Base-by-base conservation (phyloP, 805 yeast genomes). In the Wickerhamomyces chambardii region DNA sequence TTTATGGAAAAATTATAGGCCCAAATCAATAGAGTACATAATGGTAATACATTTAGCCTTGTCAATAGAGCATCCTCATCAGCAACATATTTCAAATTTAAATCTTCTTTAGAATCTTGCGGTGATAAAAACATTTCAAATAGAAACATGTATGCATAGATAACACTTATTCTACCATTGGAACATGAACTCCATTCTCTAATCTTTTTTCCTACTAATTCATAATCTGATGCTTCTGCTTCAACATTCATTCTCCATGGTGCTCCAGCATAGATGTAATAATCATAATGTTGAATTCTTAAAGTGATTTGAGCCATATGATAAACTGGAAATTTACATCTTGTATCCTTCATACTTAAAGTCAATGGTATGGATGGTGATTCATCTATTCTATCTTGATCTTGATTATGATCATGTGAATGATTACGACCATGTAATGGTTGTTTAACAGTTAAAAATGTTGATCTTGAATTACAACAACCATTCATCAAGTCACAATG, bases 191-290 rank as follows among this genome's bases (percentile, higher is more conserved):
- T 62, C 77, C 84, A 74, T 33, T 64, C 71, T 27, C 60, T 53
- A 15, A 82, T 68, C 42, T 78, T 61, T 12, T 57, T 57, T 28
- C 65, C 61, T 11, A 73, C 75, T 4, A 64, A 58, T 17, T 66
- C 65, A 42, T 73, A 68, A 38, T 73, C 78, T 1, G 59, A 50
- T 9, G 61, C 59, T 6, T 74, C 71, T 10, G 82, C 76, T 28
- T 62, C 63, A 26, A 78, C 85, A 47, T 74, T 82, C 78, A 82
- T 78, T 47, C 87, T 70, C 59, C 81, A 74, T 1, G 92, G 92
- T 7, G 86, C 83, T 1, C 95, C 95, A 3, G 89, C 79, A 53
- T 66, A 79, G 5, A 83, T 78, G 36, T 82, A 82, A 38, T 83
- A 74, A 54, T 85, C 95, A 54, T 82, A 78, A 42, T 83, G 85